Conservation (phyloP, 306 rosid species). For the Rosa lucieae region DNA sequence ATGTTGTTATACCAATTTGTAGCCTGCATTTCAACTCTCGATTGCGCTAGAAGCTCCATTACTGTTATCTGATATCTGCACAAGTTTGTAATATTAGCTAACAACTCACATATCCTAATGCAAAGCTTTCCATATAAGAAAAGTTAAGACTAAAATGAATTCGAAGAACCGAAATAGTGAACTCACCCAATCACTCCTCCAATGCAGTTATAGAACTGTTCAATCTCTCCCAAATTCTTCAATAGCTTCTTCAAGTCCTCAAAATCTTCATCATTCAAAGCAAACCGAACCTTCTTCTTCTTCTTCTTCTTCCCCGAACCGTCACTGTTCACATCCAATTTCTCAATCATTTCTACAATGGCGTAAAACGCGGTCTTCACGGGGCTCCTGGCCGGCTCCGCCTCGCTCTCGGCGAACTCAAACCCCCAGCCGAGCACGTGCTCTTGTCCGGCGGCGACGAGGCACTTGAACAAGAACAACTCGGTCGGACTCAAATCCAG, state of each 20-base stretch:
- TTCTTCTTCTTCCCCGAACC: conserved; percentile 20
- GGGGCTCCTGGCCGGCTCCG: conserved; percentile 42
- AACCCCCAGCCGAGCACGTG: conserved; percentile 56
- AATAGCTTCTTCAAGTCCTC: conserved; percentile 62
- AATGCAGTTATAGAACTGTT: conserved; percentile 82
- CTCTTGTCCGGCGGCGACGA: conserved; percentile 88
- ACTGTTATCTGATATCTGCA: conserved; percentile 83
- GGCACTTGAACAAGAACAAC: conserved; percentile 60
- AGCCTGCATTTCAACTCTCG: conserved; percentile 46
- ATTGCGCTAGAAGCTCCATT: conserved; percentile 65
- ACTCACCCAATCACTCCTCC: conserved; percentile 96
- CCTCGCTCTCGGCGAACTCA: conserved; percentile 30
- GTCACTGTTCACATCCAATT: conserved; percentile 39
- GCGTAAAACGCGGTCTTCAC: conserved; percentile 70
- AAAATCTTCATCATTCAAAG: conserved; percentile 54
- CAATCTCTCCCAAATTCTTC: conserved; percentile 60
- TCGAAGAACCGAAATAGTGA: background rate
- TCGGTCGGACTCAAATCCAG: conserved; percentile 38
- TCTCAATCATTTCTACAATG: conserved; percentile 75
- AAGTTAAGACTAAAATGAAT: background rate
- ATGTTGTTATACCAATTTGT: conserved; percentile 46
- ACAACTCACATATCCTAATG: background rate
- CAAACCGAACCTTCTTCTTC: conserved; percentile 30
- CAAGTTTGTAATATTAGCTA: background rate
- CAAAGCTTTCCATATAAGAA: background rate